Evolutionary conservation across 805 yeast genomes (phyloP).

Genomic region (Spathaspora girioi): DNA sequence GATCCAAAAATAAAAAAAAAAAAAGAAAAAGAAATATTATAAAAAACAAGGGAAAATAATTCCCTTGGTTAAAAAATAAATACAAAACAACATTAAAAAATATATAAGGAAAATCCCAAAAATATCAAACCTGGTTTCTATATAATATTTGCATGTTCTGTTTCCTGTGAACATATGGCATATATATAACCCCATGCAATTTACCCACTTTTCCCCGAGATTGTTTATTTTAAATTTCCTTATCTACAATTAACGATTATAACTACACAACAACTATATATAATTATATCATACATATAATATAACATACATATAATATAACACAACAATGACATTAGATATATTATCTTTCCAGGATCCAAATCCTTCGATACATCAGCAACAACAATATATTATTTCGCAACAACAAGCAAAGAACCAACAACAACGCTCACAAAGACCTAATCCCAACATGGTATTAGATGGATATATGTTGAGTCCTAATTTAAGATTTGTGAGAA

Average conservation of each 20-base stretch:
- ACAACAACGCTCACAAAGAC: not conserved
- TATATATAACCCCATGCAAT: not conserved
- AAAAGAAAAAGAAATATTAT: not conserved
- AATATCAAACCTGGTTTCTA: too few species aligned
- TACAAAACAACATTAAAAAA: not conserved
- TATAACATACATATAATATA: not conserved
- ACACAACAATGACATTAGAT: constrained; percentile 9
- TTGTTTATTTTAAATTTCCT: not conserved
- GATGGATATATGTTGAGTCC: constrained; percentile 24
- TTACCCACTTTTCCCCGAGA: not conserved
- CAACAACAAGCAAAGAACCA: constrained; percentile 3
- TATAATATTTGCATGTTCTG: too few species aligned
- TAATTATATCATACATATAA: not conserved
- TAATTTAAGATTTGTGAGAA: constrained; percentile 41
- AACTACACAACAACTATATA: not conserved
- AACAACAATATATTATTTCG: not conserved
- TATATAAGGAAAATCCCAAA: not conserved
- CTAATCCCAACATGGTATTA: constrained; percentile 7
- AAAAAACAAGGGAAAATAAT: not conserved
- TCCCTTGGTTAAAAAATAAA: not conserved
- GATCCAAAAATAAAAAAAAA: not conserved
- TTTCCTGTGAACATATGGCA: not conserved
- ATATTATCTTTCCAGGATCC: constrained; percentile 9
- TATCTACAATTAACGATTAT: not conserved
- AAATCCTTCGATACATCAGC: not conserved